Evolutionary conservation across 2,329 filamentous ascomycete genomes (phyloP), one percentile per base, ranked within the genome.

Genomic region (Colletotrichum shisoi): DNA sequence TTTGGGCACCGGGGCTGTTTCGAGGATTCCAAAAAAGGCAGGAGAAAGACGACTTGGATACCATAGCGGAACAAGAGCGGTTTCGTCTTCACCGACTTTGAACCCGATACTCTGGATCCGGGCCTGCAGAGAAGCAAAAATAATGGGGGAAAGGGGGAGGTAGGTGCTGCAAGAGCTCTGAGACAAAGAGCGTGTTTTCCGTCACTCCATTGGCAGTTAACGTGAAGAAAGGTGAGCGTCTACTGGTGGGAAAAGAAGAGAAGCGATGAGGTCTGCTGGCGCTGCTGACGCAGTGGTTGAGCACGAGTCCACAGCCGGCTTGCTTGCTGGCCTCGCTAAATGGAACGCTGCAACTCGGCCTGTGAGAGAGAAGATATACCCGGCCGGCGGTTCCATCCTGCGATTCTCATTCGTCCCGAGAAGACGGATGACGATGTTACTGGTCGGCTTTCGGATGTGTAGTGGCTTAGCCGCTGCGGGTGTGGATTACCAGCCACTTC

Each of bases 391-490:
- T 69, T 68, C 57, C 19, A 56, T 63, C 45, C 58, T 54, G 52
- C 58, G 42, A 27, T 34, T 13, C 39, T 70, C 61, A 70, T 70
- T 70, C 58, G 66, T 66, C 37, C 68, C 68, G 62, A 62, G 34
- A 45, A 39, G 12, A 44, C 46, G 68, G 68, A 44, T 27, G 46
- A 53, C 53, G 31, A 37, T 42, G 12, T 24, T 17, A 70, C 67
- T 70, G 68, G 68, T 53, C 62, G 44, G 44, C 24, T 58, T 31
- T 57, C 34, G 48, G 53, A 60, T 31, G 17, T 59, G 57, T 62
- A 53, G 66, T 69, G 68, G 62, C 66, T 70, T 66, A 69, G 65
- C 68, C 68, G 68, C 68, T 69, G 53, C 68, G 52, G 53, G 62
- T 57, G 65, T 62, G 66, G 59, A 59, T 66, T 67, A 40, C 66